These are phyloP conservation scores for Termitomyces bulborhizus DNA, from an alignment of 768 basidiomycete genomes.

Conservation along the genomic window DNA sequence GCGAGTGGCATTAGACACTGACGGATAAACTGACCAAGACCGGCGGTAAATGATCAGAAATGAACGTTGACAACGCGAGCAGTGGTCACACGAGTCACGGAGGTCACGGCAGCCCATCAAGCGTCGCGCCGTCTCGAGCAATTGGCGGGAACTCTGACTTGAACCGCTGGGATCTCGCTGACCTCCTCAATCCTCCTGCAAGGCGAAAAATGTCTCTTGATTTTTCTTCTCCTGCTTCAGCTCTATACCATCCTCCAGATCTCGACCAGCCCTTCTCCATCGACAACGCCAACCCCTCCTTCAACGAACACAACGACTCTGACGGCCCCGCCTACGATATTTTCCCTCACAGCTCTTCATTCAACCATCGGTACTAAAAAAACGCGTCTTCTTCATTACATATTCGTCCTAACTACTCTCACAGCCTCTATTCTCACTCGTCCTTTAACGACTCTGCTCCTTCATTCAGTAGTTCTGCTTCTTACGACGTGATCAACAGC, in stretches of 20 bases:
- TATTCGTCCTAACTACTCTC: constrained; percentile 51
- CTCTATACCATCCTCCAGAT: constrained; percentile 48
- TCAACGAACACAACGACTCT: constrained; percentile 36
- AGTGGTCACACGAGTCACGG: constrained; percentile 16
- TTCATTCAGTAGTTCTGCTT: constrained; percentile 47
- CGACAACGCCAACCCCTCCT: constrained; percentile 32
- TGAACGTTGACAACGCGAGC: constrained; percentile 25
- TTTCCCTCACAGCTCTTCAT: constrained; percentile 43
- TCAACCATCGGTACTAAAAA: constrained; percentile 59
- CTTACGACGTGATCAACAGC: constrained; percentile 63
- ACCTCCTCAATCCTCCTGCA: constrained; percentile 37
- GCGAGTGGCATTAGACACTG: constrained; percentile 15
- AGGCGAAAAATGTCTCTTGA: constrained; percentile 49
- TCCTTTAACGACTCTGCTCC: constrained; percentile 57
- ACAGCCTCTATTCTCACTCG: constrained; percentile 52
- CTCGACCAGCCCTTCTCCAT: constrained; percentile 48
- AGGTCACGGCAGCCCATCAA: constrained; percentile 14
- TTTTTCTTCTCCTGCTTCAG: constrained; percentile 29
- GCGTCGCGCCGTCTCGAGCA: constrained; percentile 26
- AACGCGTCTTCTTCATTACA: constrained; percentile 71
- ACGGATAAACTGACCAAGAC: constrained; percentile 11
- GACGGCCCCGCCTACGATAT: constrained; percentile 63
- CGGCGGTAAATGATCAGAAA: constrained; percentile 38
- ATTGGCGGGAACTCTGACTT: constrained; percentile 26
- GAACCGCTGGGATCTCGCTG: constrained; percentile 34